phyloP scores from a whole-genome alignment of 2,329 filamentous ascomycete species.

The Chrysoporthe puriensis region DNA sequence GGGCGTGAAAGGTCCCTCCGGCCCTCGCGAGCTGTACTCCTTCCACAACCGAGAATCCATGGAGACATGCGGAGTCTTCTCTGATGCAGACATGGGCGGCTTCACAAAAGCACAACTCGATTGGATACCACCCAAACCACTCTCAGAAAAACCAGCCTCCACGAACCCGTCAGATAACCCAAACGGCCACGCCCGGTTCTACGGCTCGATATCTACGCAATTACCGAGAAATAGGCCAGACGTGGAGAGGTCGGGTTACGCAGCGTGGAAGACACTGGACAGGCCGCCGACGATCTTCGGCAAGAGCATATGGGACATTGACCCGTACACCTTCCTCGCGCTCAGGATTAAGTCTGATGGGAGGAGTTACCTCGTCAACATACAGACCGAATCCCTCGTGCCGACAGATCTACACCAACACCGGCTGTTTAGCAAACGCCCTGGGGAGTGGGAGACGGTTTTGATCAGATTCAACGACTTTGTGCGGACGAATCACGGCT shows the following conservation, averaged over 20 bases:
- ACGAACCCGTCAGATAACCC: constrained; percentile 36
- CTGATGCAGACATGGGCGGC: constrained; percentile 84
- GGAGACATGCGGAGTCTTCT: constrained; percentile 73
- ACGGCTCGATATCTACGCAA: constrained; percentile 84
- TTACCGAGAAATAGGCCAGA: constrained; percentile 76
- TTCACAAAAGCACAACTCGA: constrained; percentile 77
- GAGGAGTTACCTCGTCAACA: constrained; percentile 89
- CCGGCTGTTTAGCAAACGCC: constrained; percentile 75
- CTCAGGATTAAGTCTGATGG: constrained; percentile 89
- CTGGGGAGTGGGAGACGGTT: constrained; percentile 94
- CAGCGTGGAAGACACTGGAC: constrained; percentile 85
- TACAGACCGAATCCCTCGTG: constrained; percentile 92
- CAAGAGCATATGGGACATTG: constrained; percentile 83
- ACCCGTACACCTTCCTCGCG: constrained; percentile 85
- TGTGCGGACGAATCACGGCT: constrained; percentile 90
- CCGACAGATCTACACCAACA: constrained; percentile 97
- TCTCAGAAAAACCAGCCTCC: constrained; percentile 26
- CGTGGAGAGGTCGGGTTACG: constrained; percentile 81
- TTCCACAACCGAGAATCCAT: constrained; percentile 59
- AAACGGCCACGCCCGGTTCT: constrained; percentile 74
- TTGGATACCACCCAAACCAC: constrained; percentile 48
- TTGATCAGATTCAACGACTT: constrained; percentile 90
- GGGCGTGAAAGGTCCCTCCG: constrained; percentile 66
- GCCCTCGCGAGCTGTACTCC: constrained; percentile 65
- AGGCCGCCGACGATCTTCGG: constrained; percentile 81